A percentile compares a stretch with the other conserved stretches of the same genome.
phyloP scores from a whole-genome alignment of 495 filamentous ascomycete species.

The Podospora fimiseda region DNA sequence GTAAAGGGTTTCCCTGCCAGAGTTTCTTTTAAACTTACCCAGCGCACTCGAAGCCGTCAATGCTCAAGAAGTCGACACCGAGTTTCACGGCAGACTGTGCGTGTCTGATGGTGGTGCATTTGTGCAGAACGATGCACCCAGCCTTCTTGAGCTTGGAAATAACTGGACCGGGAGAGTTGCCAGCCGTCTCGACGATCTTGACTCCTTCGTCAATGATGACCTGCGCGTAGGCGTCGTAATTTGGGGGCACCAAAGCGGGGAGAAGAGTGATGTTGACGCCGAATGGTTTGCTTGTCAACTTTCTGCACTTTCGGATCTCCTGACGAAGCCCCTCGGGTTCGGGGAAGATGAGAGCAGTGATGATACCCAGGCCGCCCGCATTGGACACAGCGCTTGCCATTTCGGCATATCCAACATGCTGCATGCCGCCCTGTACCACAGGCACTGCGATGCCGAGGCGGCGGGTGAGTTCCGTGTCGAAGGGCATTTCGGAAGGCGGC shows the following conservation, averaged over 20 bases:
- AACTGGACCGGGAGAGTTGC: slow-evolving; percentile 87
- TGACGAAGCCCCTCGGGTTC: slow-evolving; percentile 86
- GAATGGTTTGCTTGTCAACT: slow-evolving; percentile 84
- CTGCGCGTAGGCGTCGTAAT: slow-evolving; percentile 89
- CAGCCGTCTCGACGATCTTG: slow-evolving; percentile 92
- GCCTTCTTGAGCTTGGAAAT: slow-evolving; percentile 83
- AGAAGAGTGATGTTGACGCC: slow-evolving; percentile 95
- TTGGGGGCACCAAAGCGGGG: slow-evolving; percentile 78
- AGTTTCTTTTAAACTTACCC: slow-evolving; percentile 52
- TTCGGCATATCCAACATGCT: slow-evolving; percentile 71
- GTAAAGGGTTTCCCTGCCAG: background rate
- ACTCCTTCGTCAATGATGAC: slow-evolving; percentile 91
- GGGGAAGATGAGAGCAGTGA: slow-evolving; percentile 92
- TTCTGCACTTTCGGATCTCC: slow-evolving; percentile 82
- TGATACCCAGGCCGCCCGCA: slow-evolving; percentile 87
- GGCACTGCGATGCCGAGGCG: slow-evolving; percentile 88
- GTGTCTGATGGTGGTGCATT: slow-evolving; percentile 95
- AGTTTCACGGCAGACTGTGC: slow-evolving; percentile 88
- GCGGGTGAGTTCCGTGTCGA: slow-evolving; percentile 84
- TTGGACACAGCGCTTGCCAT: slow-evolving; percentile 91
- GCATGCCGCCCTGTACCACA: slow-evolving; percentile 93
- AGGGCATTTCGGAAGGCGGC: slow-evolving; percentile 60
- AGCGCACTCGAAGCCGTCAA: slow-evolving; percentile 97
- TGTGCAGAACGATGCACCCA: slow-evolving; percentile 77
- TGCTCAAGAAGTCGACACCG: slow-evolving; percentile 91